Conservation (phyloP, 768 basidiomycete genomes). For the Artomyces pyxidatus region DNA sequence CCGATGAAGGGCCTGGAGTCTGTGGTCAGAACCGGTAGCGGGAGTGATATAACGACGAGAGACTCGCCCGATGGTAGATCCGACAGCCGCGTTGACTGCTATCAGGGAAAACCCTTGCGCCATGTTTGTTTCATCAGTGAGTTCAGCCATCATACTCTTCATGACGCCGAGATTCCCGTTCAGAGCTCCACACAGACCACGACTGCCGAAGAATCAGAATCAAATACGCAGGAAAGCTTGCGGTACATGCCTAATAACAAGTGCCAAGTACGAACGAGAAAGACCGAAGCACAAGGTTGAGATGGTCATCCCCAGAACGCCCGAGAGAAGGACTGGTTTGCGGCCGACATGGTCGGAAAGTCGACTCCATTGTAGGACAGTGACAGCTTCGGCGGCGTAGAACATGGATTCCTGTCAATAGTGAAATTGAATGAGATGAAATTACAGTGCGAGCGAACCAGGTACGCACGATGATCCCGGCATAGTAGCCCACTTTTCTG, state of each 20-base stretch:
- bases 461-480: slow-evolving; percentile 56
- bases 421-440: slow-evolving; percentile 4
- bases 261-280: slow-evolving; percentile 58
- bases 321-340: slow-evolving; percentile 64
- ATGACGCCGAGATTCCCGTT: slow-evolving; percentile 67
- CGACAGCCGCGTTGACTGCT: slow-evolving; percentile 44
- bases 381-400: slow-evolving; percentile 64
- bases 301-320: slow-evolving; percentile 52
- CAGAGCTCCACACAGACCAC: slow-evolving; percentile 63
- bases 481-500: slow-evolving; percentile 66
- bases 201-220: slow-evolving; percentile 29
- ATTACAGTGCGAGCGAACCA: background rate
- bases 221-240: slow-evolving; percentile 5
- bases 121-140: slow-evolving; percentile 65
- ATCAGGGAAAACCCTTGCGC: slow-evolving; percentile 60
- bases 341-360: slow-evolving; percentile 66
- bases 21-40: background rate
- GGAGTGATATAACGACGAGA: background rate
- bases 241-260: slow-evolving; percentile 41
- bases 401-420: slow-evolving; percentile 63
- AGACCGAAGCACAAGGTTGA: slow-evolving; percentile 74
- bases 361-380: slow-evolving; percentile 70
- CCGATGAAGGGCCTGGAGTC: slow-evolving; percentile 55
- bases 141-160: slow-evolving; percentile 67
- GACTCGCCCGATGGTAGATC: slow-evolving; percentile 32